Conservation (phyloP, 2,329 filamentous ascomycete species). For the Onygenales sp. region DNA sequence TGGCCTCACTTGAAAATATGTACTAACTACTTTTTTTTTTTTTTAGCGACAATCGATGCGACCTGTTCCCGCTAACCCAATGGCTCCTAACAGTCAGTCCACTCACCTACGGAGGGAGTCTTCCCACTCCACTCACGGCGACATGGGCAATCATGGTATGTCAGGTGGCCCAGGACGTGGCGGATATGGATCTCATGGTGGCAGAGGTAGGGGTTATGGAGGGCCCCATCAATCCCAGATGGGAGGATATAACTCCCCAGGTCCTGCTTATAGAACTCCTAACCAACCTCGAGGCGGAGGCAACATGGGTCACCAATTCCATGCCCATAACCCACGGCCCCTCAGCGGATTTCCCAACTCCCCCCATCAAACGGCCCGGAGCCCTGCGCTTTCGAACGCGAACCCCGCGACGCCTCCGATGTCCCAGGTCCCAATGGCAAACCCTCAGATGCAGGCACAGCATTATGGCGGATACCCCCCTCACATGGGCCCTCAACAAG, state of each 20-base stretch:
- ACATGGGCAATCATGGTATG: conserved; percentile 54
- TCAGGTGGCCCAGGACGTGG: conserved; percentile 45
- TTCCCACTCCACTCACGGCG: conserved; percentile 69
- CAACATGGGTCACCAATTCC: conserved; percentile 45
- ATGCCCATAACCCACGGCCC: conserved; percentile 32
- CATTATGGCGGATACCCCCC: conserved; percentile 50
- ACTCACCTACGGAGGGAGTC: conserved; percentile 80
- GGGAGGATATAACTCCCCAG: conserved; percentile 40
- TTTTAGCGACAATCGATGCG: conserved; percentile 14
- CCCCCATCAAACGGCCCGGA: conserved; percentile 54
- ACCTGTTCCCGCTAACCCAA: conserved; percentile 56
- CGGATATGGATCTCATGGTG: conserved; percentile 43
- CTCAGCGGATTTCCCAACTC: conserved; percentile 50
- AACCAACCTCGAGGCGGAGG: conserved; percentile 42
- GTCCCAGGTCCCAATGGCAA: conserved; percentile 59
- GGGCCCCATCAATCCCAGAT: conserved; percentile 41
- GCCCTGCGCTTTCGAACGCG: conserved; percentile 56
- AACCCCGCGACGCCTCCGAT: conserved; percentile 63
- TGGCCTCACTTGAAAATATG: neutral
- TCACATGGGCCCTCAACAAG: conserved; percentile 51
- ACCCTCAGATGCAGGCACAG: conserved; percentile 53
- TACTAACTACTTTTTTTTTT: conserved; percentile 7
- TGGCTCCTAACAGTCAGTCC: conserved; percentile 54
- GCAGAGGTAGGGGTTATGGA: conserved; percentile 50
- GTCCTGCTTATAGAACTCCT: conserved; percentile 42